Percentiles rank a stretch among this genome's conserved stretches.
Conservation (phyloP, 257 asterid species). For the Solanum chiquidenum region DNA sequence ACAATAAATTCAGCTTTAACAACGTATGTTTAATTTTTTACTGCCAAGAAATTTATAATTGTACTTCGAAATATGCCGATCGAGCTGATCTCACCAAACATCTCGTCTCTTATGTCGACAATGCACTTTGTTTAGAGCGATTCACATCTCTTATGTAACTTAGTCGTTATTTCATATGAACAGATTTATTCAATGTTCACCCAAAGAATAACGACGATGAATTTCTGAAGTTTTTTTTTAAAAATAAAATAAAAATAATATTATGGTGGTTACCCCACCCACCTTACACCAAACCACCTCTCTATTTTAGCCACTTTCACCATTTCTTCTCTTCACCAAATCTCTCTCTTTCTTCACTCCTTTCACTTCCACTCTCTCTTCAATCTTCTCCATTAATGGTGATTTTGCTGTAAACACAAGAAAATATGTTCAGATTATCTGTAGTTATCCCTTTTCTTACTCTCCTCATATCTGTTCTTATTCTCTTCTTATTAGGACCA, state of each 20-base stretch:
- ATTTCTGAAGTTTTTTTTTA: too few relatives aligned
- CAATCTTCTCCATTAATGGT: neutral
- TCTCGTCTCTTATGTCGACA: neutral
- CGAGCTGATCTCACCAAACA: neutral
- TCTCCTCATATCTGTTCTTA: constrained; percentile 50
- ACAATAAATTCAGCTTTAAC: neutral
- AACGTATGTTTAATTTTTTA: neutral
- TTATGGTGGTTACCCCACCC: neutral
- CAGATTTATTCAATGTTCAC: accelerated
- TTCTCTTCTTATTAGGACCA: constrained; percentile 49
- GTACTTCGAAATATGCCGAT: neutral
- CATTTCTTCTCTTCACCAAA: neutral
- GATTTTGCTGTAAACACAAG: neutral
- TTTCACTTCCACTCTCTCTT: neutral
- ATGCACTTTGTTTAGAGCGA: neutral
- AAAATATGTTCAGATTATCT: constrained; percentile 6
- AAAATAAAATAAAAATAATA: neutral
- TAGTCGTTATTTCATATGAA: neutral
- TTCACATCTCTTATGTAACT: neutral
- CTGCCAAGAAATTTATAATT: accelerated
- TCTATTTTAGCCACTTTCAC: neutral
- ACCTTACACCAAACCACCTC: neutral
- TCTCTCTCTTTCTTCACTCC: neutral
- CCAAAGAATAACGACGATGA: neutral
- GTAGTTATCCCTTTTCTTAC: constrained; percentile 41